A percentile compares a stretch with the other conserved stretches of the same genome.
These are phyloP conservation scores for Niveomyces coronatus DNA, from an alignment of 2,329 filamentous ascomycete genomes.

Conservation along the genomic window DNA sequence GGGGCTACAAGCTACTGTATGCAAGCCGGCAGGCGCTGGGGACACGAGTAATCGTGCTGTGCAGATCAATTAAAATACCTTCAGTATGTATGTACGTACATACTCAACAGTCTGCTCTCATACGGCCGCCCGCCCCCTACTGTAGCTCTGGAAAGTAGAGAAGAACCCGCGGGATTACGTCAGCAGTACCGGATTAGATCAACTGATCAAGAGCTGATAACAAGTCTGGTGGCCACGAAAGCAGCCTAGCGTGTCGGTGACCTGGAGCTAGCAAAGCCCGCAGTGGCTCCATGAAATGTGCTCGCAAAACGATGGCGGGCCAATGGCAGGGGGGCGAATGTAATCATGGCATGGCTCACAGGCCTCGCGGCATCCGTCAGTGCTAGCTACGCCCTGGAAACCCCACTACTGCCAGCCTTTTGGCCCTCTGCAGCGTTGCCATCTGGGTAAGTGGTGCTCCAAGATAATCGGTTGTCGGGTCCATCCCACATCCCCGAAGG, in stretches of 20 bases:
- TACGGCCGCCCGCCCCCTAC: too few species aligned
- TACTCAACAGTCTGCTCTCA: too few species aligned
- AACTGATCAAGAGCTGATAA: slow-evolving; percentile 4
- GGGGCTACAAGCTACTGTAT: too few species aligned
- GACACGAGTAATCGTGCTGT: too few species aligned
- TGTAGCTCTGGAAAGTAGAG: too few species aligned
- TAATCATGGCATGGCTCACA: slow-evolving; percentile 15
- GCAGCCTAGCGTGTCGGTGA: neutral
- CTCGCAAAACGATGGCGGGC: slow-evolving; percentile 5
- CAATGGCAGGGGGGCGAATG: slow-evolving; percentile 17
- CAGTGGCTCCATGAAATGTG: slow-evolving; percentile 6
- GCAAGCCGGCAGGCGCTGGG: too few species aligned
- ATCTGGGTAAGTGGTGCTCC: slow-evolving; percentile 9
- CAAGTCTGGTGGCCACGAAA: neutral
- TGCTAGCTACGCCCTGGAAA: slow-evolving; percentile 1
- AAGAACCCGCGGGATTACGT: slow-evolving; percentile 5
- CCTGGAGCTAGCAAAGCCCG: slow-evolving; percentile 4
- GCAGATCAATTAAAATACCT: too few species aligned
- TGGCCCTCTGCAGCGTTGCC: slow-evolving; percentile 1
- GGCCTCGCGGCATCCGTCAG: slow-evolving; percentile 6
- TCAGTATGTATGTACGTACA: too few species aligned
- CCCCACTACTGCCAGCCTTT: slow-evolving; percentile 4
- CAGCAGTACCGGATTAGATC: slow-evolving; percentile 5
- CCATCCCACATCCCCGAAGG: slow-evolving; percentile 8
- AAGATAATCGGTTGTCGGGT: slow-evolving; percentile 7